Conservation (phyloP, 2,329 filamentous ascomycete species). For the Spiromastix sp. region DNA sequence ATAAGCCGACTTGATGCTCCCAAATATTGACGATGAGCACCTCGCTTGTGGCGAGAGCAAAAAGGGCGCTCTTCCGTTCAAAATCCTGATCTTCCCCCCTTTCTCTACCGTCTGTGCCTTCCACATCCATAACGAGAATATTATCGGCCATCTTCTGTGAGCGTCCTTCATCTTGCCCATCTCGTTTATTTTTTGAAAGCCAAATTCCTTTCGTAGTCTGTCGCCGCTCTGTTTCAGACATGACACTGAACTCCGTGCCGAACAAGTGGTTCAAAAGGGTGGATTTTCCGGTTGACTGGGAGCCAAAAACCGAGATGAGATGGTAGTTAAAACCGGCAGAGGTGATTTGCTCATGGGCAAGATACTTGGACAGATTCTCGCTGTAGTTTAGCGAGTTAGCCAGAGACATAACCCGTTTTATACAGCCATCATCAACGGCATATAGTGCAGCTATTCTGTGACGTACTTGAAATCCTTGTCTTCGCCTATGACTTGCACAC, state of each 20-base stretch:
- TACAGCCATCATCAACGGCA: no score
- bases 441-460: neutral
- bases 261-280: constrained; percentile 94
- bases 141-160: constrained; percentile 73
- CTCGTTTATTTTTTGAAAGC: constrained; percentile 91
- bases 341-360: constrained; percentile 67
- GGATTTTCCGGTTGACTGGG: constrained; percentile 96
- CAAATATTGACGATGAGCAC: constrained; percentile 98
- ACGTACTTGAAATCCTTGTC: constrained; percentile 93
- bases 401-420: neutral
- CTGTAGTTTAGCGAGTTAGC: constrained; percentile 35
- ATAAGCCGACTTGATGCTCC: constrained; percentile 97
- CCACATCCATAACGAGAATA: constrained; percentile 98
- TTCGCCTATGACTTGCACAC: constrained; percentile 93
- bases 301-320: constrained; percentile 96
- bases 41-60: constrained; percentile 93
- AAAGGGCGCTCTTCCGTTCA: constrained; percentile 94
- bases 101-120: constrained; percentile 93
- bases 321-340: constrained; percentile 97
- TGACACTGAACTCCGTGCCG: constrained; percentile 91
- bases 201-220: constrained; percentile 99
- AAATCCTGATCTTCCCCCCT: constrained; percentile 98
- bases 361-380: constrained; percentile 67
- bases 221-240: constrained; percentile 86
- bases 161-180: constrained; percentile 33